phyloP scores from a whole-genome alignment of 208 protist species.

The Borovskyia barvae region DNA sequence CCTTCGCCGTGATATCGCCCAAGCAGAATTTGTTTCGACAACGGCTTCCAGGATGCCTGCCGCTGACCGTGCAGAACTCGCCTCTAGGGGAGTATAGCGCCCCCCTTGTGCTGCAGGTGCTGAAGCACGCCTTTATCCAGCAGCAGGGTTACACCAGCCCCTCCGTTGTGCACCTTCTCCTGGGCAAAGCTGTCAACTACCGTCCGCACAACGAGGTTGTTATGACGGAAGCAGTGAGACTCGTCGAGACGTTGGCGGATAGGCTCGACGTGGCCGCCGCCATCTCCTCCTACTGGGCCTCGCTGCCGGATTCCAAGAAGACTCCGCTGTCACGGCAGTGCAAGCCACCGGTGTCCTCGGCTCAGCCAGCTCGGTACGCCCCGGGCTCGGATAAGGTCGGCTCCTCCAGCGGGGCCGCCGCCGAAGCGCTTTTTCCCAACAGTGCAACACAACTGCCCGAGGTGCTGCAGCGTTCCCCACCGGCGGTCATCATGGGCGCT shows the following conservation, averaged over 20 bases:
- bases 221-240: conserved; percentile 58
- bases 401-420: conserved; percentile 26
- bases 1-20: conserved; percentile 63
- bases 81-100: conserved; percentile 69
- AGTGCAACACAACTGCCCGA: conserved; percentile 53
- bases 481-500: conserved; percentile 64
- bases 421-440: conserved; percentile 63
- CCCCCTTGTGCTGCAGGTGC: conserved; percentile 77
- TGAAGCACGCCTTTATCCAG: conserved; percentile 78
- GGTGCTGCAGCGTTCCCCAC: conserved; percentile 59
- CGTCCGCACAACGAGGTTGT: conserved; percentile 57
- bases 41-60: conserved; percentile 62
- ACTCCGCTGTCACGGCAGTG: conserved; percentile 25
- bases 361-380: conserved; percentile 71
- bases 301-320: conserved; percentile 41
- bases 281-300: conserved; percentile 58
- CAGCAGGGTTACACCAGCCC: conserved; percentile 65
- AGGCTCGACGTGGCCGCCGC: conserved; percentile 52
- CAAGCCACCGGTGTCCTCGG: conserved; percentile 46
- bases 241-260: conserved; percentile 53
- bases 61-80: conserved; percentile 62
- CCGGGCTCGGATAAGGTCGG: conserved; percentile 60
- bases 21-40: conserved; percentile 57
- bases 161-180: conserved; percentile 49
- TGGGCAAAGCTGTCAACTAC: conserved; percentile 58